Evolutionary conservation across 768 basidiomycete species (phyloP).

Genomic region (Piloderma croceum): DNA sequence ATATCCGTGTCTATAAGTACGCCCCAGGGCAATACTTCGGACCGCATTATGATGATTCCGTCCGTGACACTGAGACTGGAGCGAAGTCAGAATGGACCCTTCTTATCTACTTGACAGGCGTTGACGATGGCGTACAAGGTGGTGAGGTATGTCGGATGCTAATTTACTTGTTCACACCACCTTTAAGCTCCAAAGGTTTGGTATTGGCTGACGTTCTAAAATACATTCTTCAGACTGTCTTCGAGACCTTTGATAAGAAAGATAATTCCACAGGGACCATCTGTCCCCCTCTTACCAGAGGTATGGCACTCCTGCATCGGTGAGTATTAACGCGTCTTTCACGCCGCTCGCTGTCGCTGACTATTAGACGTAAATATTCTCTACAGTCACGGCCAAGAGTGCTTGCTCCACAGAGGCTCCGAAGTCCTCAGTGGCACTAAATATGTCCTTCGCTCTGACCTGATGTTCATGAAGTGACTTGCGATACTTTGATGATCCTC

Average conservation of each 20-base stretch:
- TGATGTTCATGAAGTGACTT: conserved; percentile 53
- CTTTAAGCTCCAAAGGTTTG: too few relatives aligned
- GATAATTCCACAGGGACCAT: conserved; percentile 45
- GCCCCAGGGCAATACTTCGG: conserved; percentile 61
- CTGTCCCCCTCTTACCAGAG: conserved; percentile 49
- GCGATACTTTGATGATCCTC: background rate
- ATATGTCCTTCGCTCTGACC: conserved; percentile 67
- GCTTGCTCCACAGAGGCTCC: conserved; percentile 69
- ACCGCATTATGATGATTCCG: conserved; percentile 71
- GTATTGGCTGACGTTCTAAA: too few relatives aligned
- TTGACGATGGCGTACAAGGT: conserved; percentile 67
- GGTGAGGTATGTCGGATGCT: conserved; percentile 44
- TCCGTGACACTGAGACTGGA: conserved; percentile 52
- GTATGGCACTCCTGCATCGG: conserved; percentile 65
- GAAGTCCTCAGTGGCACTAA: conserved; percentile 55
- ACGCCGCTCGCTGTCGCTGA: background rate
- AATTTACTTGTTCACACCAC: background rate
- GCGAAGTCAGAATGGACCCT: conserved; percentile 74
- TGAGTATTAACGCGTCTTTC: conserved; percentile 20
- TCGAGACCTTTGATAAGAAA: conserved; percentile 67
- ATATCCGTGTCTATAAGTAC: conserved; percentile 72
- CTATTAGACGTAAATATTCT: conserved; percentile 7
- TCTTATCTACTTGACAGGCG: conserved; percentile 65
- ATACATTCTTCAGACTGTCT: conserved; percentile 47
- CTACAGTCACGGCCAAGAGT: conserved; percentile 63